phyloP scores from a whole-genome alignment of 2,329 filamentous ascomycete genomes.

The Tolypocladium tundrense region DNA sequence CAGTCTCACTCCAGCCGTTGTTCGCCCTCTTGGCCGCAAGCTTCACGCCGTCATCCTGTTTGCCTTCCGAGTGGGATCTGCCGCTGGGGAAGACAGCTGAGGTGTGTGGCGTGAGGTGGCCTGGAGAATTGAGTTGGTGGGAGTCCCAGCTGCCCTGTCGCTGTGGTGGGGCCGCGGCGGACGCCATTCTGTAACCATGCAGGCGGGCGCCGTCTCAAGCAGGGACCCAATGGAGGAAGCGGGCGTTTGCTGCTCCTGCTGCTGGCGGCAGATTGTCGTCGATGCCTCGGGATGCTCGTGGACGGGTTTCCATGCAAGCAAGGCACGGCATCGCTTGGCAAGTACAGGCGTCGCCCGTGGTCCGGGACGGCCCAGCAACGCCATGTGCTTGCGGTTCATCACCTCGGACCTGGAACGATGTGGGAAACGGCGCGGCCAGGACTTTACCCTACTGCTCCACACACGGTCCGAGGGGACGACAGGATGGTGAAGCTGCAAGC shows the following conservation, averaged over 20 bases:
- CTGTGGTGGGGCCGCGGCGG: slow-evolving; percentile 9
- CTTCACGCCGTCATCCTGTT: background rate
- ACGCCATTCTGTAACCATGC: slow-evolving; percentile 8
- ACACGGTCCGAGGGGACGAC: background rate
- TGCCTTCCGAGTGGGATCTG: background rate
- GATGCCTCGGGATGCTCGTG: background rate
- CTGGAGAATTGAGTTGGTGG: slow-evolving; percentile 1
- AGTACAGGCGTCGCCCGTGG: background rate
- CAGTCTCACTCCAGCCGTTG: background rate
- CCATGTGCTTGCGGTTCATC: background rate
- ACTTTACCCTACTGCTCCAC: background rate
- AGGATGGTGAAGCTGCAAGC: background rate
- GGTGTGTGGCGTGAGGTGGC: background rate
- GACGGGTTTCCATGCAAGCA: background rate
- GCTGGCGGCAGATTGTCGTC: background rate
- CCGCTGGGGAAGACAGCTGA: background rate
- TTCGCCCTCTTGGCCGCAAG: background rate
- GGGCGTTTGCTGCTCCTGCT: background rate
- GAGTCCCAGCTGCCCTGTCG: slow-evolving; percentile 5
- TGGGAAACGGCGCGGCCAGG: background rate
- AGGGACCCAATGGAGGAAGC: background rate
- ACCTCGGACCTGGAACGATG: background rate
- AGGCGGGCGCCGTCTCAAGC: slow-evolving; percentile 1
- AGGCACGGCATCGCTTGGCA: background rate
- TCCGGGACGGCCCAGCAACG: background rate